These are phyloP conservation scores for Rhizoclosmatium globosum DNA, from an alignment of 192 early-diverging fungal species.

Conservation along the genomic window DNA sequence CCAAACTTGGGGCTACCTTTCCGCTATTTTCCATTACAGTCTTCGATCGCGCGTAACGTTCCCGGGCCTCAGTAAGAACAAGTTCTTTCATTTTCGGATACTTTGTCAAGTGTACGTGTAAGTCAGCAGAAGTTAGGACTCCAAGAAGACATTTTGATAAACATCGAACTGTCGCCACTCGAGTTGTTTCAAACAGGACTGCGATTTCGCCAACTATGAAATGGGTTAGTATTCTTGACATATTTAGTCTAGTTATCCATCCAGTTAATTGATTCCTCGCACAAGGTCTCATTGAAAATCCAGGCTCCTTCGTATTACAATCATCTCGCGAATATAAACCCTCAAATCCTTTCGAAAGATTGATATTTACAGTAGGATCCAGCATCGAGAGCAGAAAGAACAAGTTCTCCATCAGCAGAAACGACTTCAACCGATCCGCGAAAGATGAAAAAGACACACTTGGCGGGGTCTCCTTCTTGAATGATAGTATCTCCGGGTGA, in stretches of 20 bases:
- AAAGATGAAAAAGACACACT: conserved; percentile 78
- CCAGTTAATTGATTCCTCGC: too few species aligned
- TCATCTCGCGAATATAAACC: too few species aligned
- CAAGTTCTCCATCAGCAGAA: conserved; percentile 59
- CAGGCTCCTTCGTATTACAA: too few species aligned
- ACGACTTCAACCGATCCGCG: conserved; percentile 72
- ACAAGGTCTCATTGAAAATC: too few species aligned
- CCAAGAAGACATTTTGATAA: conserved; percentile 71
- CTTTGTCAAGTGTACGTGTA: conserved; percentile 58
- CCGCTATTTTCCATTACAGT: neutral
- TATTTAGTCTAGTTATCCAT: neutral
- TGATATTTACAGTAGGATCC: conserved; percentile 54
- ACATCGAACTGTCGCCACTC: conserved; percentile 74
- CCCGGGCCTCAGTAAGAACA: conserved; percentile 67
- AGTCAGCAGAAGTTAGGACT: conserved; percentile 67
- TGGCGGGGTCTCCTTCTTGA: conserved; percentile 66
- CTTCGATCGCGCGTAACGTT: conserved; percentile 53
- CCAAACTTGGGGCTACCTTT: too few species aligned
- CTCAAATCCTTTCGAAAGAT: neutral
- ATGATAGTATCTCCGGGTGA: conserved; percentile 64
- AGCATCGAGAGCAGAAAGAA: conserved; percentile 50
- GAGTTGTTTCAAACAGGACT: conserved; percentile 52
- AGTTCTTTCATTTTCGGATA: conserved; percentile 71
- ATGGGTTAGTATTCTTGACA: neutral
- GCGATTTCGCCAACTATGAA: conserved; percentile 63